Conservation (phyloP, 257 asterid species). For the Ocimum tenuiflorum region DNA sequence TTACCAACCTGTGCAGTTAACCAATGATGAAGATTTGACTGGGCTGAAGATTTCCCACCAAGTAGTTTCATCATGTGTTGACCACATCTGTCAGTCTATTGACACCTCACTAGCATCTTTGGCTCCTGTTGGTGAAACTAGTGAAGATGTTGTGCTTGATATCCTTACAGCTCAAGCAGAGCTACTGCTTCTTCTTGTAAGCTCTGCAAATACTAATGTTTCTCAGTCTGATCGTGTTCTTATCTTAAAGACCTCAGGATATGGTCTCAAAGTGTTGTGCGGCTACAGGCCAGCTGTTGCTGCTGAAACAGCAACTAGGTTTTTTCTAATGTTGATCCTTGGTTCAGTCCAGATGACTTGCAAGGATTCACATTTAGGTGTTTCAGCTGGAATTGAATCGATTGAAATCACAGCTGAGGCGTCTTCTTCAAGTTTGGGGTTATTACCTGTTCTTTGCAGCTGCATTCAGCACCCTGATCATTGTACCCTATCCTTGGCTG, state of each 20-base stretch:
- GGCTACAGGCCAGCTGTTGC: slow-evolving; percentile 38
- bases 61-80: slow-evolving; percentile 47
- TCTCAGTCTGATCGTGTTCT: slow-evolving; percentile 34
- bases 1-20: slow-evolving; percentile 48
- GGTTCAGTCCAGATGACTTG: slow-evolving; percentile 36
- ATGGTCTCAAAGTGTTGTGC: slow-evolving; percentile 64
- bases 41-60: slow-evolving; percentile 53
- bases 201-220: slow-evolving; percentile 28
- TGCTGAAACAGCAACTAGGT: slow-evolving; percentile 34
- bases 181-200: slow-evolving; percentile 56
- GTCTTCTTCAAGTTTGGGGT: slow-evolving; percentile 50
- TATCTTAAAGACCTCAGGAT: slow-evolving; percentile 59
- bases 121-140: slow-evolving; percentile 36
- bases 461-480: slow-evolving; percentile 49
- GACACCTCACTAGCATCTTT: slow-evolving; percentile 48
- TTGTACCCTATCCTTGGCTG: slow-evolving; percentile 55
- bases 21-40: slow-evolving; percentile 28
- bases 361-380: slow-evolving; percentile 26
- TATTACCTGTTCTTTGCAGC: slow-evolving; percentile 74
- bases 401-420: slow-evolving; percentile 47
- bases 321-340: slow-evolving; percentile 61
- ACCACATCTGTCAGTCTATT: slow-evolving; percentile 53
- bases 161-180: slow-evolving; percentile 73
- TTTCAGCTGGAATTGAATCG: slow-evolving; percentile 22
- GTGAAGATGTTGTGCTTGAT: slow-evolving; percentile 41